Evolutionary conservation across 768 basidiomycete genomes (phyloP).

Genomic region (Arthromyces matolae): DNA sequence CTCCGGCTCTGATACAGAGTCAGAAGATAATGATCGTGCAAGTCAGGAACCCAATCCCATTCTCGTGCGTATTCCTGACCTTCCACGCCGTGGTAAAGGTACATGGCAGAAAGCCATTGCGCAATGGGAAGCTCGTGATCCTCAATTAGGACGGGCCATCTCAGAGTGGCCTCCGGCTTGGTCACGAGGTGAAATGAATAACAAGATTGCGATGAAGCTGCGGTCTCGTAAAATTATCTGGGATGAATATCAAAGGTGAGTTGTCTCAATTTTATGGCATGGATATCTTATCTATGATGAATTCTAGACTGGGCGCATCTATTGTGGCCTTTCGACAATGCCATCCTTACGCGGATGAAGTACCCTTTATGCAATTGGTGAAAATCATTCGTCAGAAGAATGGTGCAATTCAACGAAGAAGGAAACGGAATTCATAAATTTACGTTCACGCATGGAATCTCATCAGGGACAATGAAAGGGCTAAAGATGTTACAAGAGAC

Average conservation of each 20-base stretch:
- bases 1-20: neutral
- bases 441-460: too few species aligned
- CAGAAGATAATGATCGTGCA: too few species aligned
- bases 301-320: neutral
- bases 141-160: neutral
- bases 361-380: neutral
- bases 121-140: neutral
- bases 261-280: neutral
- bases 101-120: neutral
- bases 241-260: neutral
- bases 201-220: neutral
- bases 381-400: neutral
- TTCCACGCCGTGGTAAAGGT: neutral
- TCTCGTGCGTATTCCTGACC: neutral
- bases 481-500: too few species aligned
- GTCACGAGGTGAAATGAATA: neutral
- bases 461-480: too few species aligned
- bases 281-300: neutral
- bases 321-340: neutral
- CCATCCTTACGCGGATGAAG: neutral
- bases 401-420: too few species aligned
- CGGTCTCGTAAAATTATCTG: neutral
- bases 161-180: neutral
- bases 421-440: too few species aligned
- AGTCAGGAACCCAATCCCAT: too few species aligned